A percentile compares a stretch with the other conserved stretches of the same genome.
These are phyloP conservation scores for Lactarius pseudohatsudake DNA, from an alignment of 768 basidiomycete species.

Conservation along the genomic window DNA sequence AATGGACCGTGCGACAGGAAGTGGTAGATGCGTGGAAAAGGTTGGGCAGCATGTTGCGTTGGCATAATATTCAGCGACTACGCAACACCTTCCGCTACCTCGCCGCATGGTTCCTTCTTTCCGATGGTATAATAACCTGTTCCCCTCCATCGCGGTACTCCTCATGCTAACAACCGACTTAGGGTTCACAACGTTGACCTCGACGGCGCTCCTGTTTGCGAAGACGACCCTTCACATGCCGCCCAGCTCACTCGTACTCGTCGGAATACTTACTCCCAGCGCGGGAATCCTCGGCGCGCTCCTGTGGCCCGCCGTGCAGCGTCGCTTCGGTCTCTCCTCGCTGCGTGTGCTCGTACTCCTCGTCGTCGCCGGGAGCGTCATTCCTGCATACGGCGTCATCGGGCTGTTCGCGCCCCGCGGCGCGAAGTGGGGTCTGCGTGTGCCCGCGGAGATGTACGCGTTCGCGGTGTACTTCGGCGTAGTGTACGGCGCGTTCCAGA, in stretches of 20 bases:
- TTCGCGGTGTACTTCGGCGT: slow-evolving; percentile 77
- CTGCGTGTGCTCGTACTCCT: slow-evolving; percentile 63
- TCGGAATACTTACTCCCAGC: slow-evolving; percentile 75
- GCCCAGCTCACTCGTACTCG: slow-evolving; percentile 70
- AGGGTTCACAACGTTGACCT: slow-evolving; percentile 93
- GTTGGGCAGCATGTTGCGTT: slow-evolving; percentile 71
- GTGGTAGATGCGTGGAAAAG: slow-evolving; percentile 72
- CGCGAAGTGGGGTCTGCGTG: slow-evolving; percentile 65
- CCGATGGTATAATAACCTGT: slow-evolving; percentile 61
- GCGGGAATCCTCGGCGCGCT: slow-evolving; percentile 84
- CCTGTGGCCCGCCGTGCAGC: slow-evolving; percentile 75
- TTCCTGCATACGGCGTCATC: slow-evolving; percentile 81
- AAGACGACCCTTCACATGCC: slow-evolving; percentile 86
- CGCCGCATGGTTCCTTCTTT: slow-evolving; percentile 91
- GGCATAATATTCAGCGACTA: slow-evolving; percentile 69
- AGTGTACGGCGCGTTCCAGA: slow-evolving; percentile 88
- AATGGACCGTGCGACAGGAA: slow-evolving; percentile 52
- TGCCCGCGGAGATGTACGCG: slow-evolving; percentile 80
- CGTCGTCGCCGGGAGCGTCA: slow-evolving; percentile 60
- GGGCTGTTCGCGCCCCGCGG: slow-evolving; percentile 63
- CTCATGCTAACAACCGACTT: neutral
- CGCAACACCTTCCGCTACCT: slow-evolving; percentile 88
- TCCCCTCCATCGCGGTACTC: neutral
- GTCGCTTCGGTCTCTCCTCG: slow-evolving; percentile 62
- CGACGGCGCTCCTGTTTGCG: slow-evolving; percentile 88